These are phyloP conservation scores for Chlorella sp. DNA, from an alignment of 139 green algal genomes.

Conservation along the genomic window DNA sequence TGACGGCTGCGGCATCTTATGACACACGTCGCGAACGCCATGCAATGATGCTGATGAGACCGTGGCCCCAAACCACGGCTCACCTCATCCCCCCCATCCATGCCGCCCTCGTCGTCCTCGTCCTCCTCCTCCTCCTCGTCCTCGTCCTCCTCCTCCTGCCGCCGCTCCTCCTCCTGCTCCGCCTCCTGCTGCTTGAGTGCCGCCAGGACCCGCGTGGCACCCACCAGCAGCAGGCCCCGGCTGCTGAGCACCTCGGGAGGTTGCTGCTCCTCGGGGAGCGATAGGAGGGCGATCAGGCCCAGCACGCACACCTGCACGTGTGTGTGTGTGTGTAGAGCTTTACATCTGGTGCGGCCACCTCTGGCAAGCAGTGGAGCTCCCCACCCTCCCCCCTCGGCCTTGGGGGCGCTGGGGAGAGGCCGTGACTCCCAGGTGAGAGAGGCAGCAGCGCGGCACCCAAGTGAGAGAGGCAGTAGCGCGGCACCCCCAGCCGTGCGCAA, in stretches of 20 bases:
- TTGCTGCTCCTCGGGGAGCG: slow-evolving; percentile 39
- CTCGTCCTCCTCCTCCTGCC: slow-evolving; percentile 21
- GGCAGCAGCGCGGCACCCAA: neutral
- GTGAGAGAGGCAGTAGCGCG: neutral
- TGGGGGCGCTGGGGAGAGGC: neutral
- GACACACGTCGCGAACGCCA: too few species aligned
- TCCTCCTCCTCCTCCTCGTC: slow-evolving; percentile 30
- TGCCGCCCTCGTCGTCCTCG: slow-evolving; percentile 16
- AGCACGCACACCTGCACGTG: slow-evolving; percentile 59
- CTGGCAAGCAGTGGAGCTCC: too few species aligned
- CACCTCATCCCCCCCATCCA: neutral
- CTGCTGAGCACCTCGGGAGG: slow-evolving; percentile 50
- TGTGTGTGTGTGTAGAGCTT: too few species aligned
- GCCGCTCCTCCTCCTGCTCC: neutral
- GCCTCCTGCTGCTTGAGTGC: slow-evolving; percentile 1
- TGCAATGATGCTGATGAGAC: too few species aligned
- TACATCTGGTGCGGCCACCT: too few species aligned
- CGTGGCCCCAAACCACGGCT: too few species aligned
- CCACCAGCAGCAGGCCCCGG: slow-evolving; percentile 39
- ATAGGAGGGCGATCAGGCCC: slow-evolving; percentile 58
- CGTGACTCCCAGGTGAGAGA: neutral
- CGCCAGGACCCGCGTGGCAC: slow-evolving; percentile 32
- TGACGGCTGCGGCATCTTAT: too few species aligned
- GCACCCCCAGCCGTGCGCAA: neutral
- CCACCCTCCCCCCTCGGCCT: neutral